phyloP scores from a whole-genome alignment of 805 yeast genomes.

The Sugiyamaella boreocaroliniensis region DNA sequence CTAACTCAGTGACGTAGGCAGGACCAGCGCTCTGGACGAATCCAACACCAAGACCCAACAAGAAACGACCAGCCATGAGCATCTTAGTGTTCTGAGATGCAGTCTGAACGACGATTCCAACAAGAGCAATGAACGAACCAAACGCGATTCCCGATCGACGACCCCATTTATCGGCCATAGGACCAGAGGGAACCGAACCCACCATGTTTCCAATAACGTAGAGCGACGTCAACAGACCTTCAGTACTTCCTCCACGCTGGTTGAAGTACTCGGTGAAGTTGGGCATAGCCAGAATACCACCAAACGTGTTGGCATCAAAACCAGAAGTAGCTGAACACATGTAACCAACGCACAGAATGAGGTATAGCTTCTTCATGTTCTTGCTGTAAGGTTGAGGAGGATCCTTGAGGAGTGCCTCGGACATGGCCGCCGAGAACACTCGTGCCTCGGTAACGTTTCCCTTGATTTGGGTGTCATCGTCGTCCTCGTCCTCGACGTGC shows the following conservation, averaged over 20 bases:
- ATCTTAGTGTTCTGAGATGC: slow-evolving; percentile 1
- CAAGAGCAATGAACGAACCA: slow-evolving; percentile 6
- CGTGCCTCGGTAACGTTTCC: slow-evolving; percentile 3
- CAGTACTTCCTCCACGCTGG: slow-evolving; percentile 10
- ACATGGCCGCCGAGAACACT: slow-evolving; percentile 10
- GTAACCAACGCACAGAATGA: slow-evolving; percentile 6
- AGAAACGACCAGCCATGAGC: slow-evolving; percentile 17
- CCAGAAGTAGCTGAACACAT: slow-evolving; percentile 11
- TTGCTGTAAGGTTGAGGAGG: slow-evolving; percentile 9
- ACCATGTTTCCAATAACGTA: slow-evolving; percentile 6
- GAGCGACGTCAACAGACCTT: slow-evolving; percentile 4
- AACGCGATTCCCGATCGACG: slow-evolving; percentile 4
- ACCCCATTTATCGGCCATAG: slow-evolving; percentile 8
- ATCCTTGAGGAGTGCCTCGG: slow-evolving; percentile 4
- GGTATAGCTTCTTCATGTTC: slow-evolving; percentile 6
- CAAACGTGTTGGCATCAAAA: slow-evolving; percentile 11
- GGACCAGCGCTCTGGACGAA: slow-evolving; percentile 15
- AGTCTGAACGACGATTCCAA: slow-evolving; percentile 6
- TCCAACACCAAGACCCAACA: slow-evolving; percentile 17
- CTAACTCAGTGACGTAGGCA: slow-evolving; percentile 14
- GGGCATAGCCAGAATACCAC: slow-evolving; percentile 8
- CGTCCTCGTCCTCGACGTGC: background rate
- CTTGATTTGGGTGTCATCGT: background rate
- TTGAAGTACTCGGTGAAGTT: slow-evolving; percentile 9
- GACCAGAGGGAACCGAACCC: slow-evolving; percentile 6